Evolutionary conservation across 805 yeast genomes (phyloP), one percentile per base, ranked within the genome.

Genomic region (Candida germanica): DNA sequence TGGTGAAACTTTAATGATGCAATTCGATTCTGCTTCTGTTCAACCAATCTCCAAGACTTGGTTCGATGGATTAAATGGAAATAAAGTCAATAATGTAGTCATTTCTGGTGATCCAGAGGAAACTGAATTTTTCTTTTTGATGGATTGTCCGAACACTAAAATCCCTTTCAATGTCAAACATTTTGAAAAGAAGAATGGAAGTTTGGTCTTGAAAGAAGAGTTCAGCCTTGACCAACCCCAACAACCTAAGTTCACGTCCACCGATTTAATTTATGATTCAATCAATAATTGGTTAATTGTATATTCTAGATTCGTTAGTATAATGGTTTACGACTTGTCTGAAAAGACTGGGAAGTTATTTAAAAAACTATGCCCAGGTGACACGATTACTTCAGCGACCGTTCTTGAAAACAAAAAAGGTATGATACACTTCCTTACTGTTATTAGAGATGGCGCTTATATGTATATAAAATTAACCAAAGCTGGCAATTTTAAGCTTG

Each of bases 281-380:
- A 44, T 11, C 0, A 61, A 59, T 26, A 51, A 59, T 13, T 62
- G 66, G 56, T 49, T 86, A 1, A 49, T 83, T 12, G 57, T 87
- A 13, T 94, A 93, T 0, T 83, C 93, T 3, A 64, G 95, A 43
- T 77, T 73, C 49, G 84, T 87, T 11, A 75, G 85, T 0, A 26
- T 87, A 3, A 77, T 80, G 2, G 53, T 80, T 1, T 84, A 75
- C 47, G 65, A 72, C 29, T 47, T 79, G 14, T 33, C 32, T 1
- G 48, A 51, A 26, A 40, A 58, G 2, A 45, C 38, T 7, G 51
- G 54, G 16, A 18, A 47, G 6, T 34, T 54, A 9, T 71, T 67
- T 59, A 75, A 69, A 48, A 79, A 75, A 46, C 44, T 80, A 9
- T 67, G 74, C 3, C 64, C 74, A 2, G 88, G 89, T 9, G 93